These are phyloP conservation scores for Umbelopsis vinacea DNA, from an alignment of 192 early-diverging fungal species.

Conservation along the genomic window DNA sequence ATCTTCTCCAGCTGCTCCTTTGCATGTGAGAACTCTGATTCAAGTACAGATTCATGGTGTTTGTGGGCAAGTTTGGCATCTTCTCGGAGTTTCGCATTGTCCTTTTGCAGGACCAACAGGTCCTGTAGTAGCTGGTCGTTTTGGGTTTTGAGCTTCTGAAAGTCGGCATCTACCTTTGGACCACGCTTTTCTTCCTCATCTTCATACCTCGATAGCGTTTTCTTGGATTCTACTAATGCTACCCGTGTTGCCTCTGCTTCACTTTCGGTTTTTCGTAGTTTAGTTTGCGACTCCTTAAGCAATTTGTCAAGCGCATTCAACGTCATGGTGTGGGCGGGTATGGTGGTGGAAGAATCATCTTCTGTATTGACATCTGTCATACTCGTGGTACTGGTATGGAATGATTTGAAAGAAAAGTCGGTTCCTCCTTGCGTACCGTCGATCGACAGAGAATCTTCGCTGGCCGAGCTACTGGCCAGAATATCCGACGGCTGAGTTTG, in stretches of 20 bases:
- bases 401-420: slow-evolving; percentile 3
- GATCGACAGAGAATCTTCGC: not conserved
- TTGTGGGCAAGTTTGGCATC: not conserved
- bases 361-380: not conserved
- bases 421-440: not conserved
- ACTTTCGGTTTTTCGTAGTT: not conserved
- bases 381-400: slow-evolving; percentile 5
- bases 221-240: not conserved
- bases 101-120: not conserved
- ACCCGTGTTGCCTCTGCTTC: not conserved
- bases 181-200: not conserved
- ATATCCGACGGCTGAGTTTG: not conserved
- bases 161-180: not conserved
- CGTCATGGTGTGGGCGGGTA: not conserved
- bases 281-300: not conserved
- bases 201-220: not conserved
- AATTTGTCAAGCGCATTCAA: not conserved
- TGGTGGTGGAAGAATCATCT: not conserved
- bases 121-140: not conserved
- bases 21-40: not conserved
- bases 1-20: not conserved
- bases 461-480: not conserved
- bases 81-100: not conserved
- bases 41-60: not conserved
- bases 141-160: not conserved